A percentile compares a stretch with the other conserved stretches of the same genome.
Evolutionary conservation across 305 asterid species (phyloP).

Genomic region (Lippia alba): DNA sequence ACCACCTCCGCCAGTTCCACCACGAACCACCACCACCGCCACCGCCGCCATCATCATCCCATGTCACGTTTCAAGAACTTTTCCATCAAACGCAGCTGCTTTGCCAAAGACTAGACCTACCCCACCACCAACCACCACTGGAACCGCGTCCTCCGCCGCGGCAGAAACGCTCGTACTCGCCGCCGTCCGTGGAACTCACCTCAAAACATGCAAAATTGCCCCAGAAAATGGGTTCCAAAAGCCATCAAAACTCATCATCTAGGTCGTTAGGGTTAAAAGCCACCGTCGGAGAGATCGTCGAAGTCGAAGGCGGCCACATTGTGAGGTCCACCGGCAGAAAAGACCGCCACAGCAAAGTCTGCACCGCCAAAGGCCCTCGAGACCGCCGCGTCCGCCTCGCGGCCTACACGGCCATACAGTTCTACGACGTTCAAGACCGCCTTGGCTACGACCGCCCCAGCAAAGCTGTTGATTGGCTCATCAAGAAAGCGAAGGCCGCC

Average conservation of each 20-base stretch:
- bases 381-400: conserved; percentile 96
- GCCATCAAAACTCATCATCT: conserved; percentile 40
- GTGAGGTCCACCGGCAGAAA: conserved; percentile 80
- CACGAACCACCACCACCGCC: conserved; percentile 15
- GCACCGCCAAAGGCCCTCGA: conserved; percentile 91
- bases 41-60: background rate
- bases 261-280: conserved; percentile 48
- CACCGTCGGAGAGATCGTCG: conserved; percentile 75
- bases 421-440: conserved; percentile 94
- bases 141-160: conserved; percentile 38
- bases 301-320: conserved; percentile 94
- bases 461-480: conserved; percentile 97
- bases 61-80: background rate
- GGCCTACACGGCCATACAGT: conserved; percentile 96
- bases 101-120: conserved; percentile 32
- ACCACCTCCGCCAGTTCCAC: background rate
- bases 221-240: conserved; percentile 53
- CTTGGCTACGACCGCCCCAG: conserved; percentile 96
- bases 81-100: conserved; percentile 42
- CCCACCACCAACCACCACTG: conserved; percentile 24
- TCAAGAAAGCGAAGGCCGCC: conserved; percentile 79
- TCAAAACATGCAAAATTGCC: conserved; percentile 62
- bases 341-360: conserved; percentile 95
- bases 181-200: conserved; percentile 41
- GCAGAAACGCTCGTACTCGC: conserved; percentile 51